Base-by-base conservation (phyloP, 495 filamentous ascomycete species). In the Aspergillus biplanus region DNA sequence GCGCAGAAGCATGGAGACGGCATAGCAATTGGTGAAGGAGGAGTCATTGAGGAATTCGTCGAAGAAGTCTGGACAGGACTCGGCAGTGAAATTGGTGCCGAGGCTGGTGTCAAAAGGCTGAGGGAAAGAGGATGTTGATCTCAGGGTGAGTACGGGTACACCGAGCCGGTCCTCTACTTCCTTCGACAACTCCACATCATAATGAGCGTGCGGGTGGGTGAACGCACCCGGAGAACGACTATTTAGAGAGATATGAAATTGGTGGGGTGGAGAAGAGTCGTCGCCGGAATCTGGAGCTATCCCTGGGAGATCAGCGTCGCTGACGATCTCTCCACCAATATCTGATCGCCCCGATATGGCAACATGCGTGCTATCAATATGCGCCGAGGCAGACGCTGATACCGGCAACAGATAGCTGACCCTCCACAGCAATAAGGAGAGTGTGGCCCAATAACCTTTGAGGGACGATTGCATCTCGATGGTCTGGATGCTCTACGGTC, bases 1-100 rank as follows among this genome's bases (percentile, higher is more conserved):
- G 76, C 88, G 84, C 6, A 95, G 80, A 18, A 94, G 85, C 46
- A 93, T 73, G 7, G 90, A 93, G 31, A 95, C 74, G 0, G 92
- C 89, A 58, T 90, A 83, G 70, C 92, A 96, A 15, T 82, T 66
- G 61, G 82, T 81, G 66, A 93, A 91, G 16, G 83, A 85, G 16
- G 75, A 64, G 65, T 91, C 85, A 33, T 69, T 69, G 52, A 92
- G 81, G 73, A 93, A 90, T 1, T 72, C 67, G 15, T 82, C 79
- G 78, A 94, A 89, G 78, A 93, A 96, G 6, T 70, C 66, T 9
- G 85, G 81, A 71, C 92, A 96, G 56, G 73, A 78, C 16, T 70
- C 62, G 21, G 77, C 75, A 2, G 86, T 87, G 79, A 91, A 94
- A 70, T 92, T 91, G 54, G 81, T 81, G 16, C 85, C 84, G 46